Conservation (phyloP, 495 filamentous ascomycete genomes). For the Rhizodiscina lignyota region DNA sequence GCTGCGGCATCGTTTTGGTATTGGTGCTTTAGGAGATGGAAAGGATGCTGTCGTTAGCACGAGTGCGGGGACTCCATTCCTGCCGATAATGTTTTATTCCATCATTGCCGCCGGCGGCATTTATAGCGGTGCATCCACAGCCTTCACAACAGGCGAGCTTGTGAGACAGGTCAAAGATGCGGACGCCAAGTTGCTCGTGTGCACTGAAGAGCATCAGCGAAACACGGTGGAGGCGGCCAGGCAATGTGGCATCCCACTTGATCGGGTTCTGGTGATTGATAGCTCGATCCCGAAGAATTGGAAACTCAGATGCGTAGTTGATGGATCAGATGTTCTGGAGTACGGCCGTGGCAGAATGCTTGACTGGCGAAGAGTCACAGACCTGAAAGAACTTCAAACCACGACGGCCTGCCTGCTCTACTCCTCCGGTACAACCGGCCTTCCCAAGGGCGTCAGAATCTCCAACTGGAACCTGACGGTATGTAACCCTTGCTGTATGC, state of each 20-base stretch:
- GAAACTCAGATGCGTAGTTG: no score
- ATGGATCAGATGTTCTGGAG: background rate
- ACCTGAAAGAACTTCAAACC: constrained; percentile 19
- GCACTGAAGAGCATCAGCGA: constrained; percentile 6
- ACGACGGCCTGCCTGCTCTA: background rate
- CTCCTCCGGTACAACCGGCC: constrained; percentile 18
- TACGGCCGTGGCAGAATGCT: constrained; percentile 5
- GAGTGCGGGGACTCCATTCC: constrained; percentile 28
- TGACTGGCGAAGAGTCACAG: constrained; percentile 29
- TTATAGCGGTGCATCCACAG: constrained; percentile 26
- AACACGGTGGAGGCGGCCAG: constrained; percentile 11
- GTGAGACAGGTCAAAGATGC: constrained; percentile 22
- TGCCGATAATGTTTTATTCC: constrained; percentile 29
- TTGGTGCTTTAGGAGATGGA: constrained; percentile 25
- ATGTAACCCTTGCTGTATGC: constrained; percentile 3
- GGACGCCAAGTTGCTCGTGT: constrained; percentile 7
- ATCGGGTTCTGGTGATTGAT: constrained; percentile 9
- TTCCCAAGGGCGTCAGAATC: constrained; percentile 16
- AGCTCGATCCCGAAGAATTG: no score
- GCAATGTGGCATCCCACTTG: background rate
- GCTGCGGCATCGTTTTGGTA: constrained; percentile 28
- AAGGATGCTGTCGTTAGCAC: constrained; percentile 32
- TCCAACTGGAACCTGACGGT: background rate
- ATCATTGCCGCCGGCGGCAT: constrained; percentile 32
- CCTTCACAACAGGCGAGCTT: constrained; percentile 25